Percentiles rank a stretch among this genome's conserved stretches.
Conservation (phyloP, 331 rosid species). For the Quercus phellos region DNA sequence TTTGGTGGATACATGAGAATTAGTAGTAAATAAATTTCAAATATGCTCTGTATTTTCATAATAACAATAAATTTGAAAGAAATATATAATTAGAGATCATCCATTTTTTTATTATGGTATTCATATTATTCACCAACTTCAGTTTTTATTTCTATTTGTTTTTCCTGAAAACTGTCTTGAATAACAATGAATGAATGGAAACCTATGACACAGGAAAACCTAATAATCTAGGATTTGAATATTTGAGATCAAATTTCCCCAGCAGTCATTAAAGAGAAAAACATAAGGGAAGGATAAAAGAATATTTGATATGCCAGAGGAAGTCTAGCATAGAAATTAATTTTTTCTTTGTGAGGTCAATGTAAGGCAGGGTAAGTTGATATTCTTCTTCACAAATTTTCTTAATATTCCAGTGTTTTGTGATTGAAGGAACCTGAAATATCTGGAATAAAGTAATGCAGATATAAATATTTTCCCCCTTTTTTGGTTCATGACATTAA, state of each 20-base stretch:
- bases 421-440: background rate
- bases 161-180: background rate
- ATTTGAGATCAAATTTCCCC: background rate
- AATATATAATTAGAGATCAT: background rate
- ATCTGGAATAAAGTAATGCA: background rate
- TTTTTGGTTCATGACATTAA: no score
- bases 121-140: background rate
- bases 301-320: background rate
- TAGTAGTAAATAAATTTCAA: no score
- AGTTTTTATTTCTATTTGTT: background rate
- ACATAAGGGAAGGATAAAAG: background rate
- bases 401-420: background rate
- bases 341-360: background rate
- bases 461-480: no score
- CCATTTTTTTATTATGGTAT: background rate
- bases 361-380: background rate
- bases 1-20: background rate
- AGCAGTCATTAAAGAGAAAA: background rate
- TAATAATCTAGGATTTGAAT: background rate
- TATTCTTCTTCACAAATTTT: background rate
- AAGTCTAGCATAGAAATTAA: background rate
- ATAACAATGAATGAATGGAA: background rate
- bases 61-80: background rate
- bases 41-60: no score
- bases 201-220: background rate